Conservation (phyloP, 495 filamentous ascomycete genomes). For the Aspergillus egyptiacus region DNA sequence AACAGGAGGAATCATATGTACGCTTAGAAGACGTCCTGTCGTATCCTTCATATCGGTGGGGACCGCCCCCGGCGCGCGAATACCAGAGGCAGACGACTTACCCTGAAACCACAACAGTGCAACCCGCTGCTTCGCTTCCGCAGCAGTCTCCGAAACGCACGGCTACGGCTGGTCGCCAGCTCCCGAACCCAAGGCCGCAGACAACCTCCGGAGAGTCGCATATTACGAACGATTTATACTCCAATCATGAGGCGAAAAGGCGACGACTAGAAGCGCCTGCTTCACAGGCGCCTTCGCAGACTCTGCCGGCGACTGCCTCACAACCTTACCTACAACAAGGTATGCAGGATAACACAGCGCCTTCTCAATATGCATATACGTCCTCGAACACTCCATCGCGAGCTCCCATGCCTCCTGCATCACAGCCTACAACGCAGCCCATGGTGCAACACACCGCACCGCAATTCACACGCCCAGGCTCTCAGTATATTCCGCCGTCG, state of each 20-base stretch:
- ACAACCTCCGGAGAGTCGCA: neutral
- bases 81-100: neutral
- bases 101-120: neutral
- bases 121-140: neutral
- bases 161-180: neutral
- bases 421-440: neutral
- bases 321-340: neutral
- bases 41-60: conserved; percentile 6
- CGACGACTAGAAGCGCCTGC: conserved; percentile 1
- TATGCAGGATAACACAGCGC: neutral
- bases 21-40: conserved; percentile 2
- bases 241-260: conserved; percentile 4
- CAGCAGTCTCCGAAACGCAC: conserved; percentile 3
- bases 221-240: neutral
- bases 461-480: neutral
- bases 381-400: neutral
- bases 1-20: conserved; percentile 6
- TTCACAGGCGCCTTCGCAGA: conserved; percentile 1
- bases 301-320: neutral
- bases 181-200: neutral
- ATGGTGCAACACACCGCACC: neutral
- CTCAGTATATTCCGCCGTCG: neutral
- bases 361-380: neutral
- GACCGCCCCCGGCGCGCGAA: neutral
- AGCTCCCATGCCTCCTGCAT: neutral